Evolutionary conservation across 768 basidiomycete genomes (phyloP).

Genomic region (Trichaptum fuscoviolaceum): DNA sequence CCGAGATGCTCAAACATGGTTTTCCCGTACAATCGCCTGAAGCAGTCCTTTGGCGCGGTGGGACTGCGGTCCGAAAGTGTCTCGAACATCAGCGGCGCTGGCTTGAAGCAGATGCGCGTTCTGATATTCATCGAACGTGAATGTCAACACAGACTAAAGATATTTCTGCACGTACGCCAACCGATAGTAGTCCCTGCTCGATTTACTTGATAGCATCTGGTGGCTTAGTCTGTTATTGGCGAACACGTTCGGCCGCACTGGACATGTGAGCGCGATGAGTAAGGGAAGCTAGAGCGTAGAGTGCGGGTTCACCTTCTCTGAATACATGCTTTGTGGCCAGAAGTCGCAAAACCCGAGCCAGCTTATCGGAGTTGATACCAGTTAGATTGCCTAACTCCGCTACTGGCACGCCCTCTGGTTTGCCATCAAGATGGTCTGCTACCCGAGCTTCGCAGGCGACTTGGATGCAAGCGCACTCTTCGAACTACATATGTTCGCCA

Average conservation of each 20-base stretch:
- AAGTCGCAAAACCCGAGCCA: conserved; percentile 33
- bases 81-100: conserved; percentile 26
- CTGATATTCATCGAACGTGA: conserved; percentile 12
- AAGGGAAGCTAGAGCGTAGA: neutral
- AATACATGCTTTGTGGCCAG: conserved; percentile 38
- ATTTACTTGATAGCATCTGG: conserved; percentile 27
- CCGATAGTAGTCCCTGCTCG: conserved; percentile 15
- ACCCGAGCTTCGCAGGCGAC: conserved; percentile 32
- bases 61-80: conserved; percentile 25
- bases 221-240: conserved; percentile 38
- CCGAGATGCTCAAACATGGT: neutral
- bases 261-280: neutral
- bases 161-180: conserved; percentile 24
- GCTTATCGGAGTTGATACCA: conserved; percentile 30
- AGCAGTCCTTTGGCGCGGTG: neutral
- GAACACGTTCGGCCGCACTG: conserved; percentile 33
- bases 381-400: conserved; percentile 25
- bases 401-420: conserved; percentile 32
- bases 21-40: neutral
- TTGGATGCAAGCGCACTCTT: conserved; percentile 23
- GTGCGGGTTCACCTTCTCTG: conserved; percentile 26
- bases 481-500: conserved; percentile 3
- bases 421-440: conserved; percentile 32
- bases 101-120: conserved; percentile 16
- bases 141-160: conserved; percentile 5